Percentiles rank a stretch among this genome's conserved stretches.
Conservation (phyloP, 345 rosid species). For the Kernera saxatilis region DNA sequence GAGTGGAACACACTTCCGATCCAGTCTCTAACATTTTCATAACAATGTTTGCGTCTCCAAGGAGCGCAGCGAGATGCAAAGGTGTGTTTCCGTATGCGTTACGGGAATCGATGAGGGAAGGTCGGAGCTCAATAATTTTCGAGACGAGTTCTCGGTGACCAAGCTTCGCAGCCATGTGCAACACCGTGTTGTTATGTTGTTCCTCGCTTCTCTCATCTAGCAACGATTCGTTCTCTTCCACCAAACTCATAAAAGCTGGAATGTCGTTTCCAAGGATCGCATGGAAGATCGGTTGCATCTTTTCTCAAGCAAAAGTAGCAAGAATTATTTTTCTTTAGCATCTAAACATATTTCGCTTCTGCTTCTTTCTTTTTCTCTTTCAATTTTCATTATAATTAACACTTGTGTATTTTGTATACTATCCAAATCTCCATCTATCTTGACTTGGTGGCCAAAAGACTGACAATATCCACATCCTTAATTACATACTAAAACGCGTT, state of each 20-base stretch:
- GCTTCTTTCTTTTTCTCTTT: too few species aligned
- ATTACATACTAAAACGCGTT: too few species aligned
- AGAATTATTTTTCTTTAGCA: too few species aligned
- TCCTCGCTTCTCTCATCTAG: background rate
- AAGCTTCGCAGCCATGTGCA: conserved; percentile 40
- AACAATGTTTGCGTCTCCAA: conserved; percentile 31
- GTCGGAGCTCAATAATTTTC: conserved; percentile 39
- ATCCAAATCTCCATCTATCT: too few species aligned
- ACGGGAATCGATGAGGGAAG: conserved; percentile 30
- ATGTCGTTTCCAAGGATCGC: background rate
- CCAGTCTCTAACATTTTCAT: conserved; percentile 9
- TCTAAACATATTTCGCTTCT: too few species aligned
- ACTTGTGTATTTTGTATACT: too few species aligned
- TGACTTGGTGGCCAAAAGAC: too few species aligned
- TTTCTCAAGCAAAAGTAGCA: background rate
- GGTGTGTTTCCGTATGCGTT: conserved; percentile 42
- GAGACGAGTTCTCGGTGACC: conserved; percentile 40
- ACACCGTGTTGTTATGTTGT: conserved; percentile 19
- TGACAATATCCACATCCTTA: too few species aligned
- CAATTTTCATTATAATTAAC: too few species aligned
- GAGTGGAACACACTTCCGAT: background rate
- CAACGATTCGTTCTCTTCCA: background rate
- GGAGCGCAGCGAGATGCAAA: conserved; percentile 42
- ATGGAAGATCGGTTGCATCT: background rate
- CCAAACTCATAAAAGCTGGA: background rate